Evolutionary conservation across 768 basidiomycete genomes (phyloP).

Genomic region (Macrolepiota albuminosa): DNA sequence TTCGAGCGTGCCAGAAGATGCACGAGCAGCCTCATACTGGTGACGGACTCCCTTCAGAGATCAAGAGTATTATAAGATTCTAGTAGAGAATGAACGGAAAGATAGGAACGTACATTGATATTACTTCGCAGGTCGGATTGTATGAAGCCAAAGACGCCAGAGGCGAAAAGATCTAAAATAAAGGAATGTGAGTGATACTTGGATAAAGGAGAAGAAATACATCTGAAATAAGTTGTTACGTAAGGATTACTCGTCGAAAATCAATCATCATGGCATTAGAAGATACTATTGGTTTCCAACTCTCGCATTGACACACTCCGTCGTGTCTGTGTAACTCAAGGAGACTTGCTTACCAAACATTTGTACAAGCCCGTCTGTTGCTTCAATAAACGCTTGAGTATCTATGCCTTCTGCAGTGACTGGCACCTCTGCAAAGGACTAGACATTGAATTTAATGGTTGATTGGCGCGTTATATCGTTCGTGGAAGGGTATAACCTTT

Average conservation of each 20-base stretch:
- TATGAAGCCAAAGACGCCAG: slow-evolving; percentile 68
- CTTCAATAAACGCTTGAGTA: slow-evolving; percentile 76
- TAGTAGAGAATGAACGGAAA: neutral
- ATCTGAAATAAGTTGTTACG: neutral
- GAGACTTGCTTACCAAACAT: slow-evolving; percentile 55
- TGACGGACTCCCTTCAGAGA: slow-evolving; percentile 57
- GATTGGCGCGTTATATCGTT: neutral
- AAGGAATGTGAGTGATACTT: neutral
- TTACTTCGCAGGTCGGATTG: slow-evolving; percentile 68
- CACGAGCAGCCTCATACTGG: slow-evolving; percentile 39
- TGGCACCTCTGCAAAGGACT: slow-evolving; percentile 88
- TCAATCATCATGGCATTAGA: neutral
- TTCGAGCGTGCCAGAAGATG: slow-evolving; percentile 54
- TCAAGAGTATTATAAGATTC: neutral
- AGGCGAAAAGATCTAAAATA: slow-evolving; percentile 57
- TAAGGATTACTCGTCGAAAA: neutral
- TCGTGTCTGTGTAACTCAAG: slow-evolving; percentile 3
- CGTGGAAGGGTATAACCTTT: slow-evolving; percentile 38
- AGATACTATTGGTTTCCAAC: neutral
- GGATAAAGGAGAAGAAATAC: neutral
- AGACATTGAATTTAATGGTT: neutral
- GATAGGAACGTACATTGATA: slow-evolving; percentile 43
- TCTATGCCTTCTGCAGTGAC: slow-evolving; percentile 75
- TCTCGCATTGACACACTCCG: slow-evolving; percentile 7
- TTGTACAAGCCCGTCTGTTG: slow-evolving; percentile 78